Conservation (phyloP, 129 eudicot species). For the Arctium minus region DNA sequence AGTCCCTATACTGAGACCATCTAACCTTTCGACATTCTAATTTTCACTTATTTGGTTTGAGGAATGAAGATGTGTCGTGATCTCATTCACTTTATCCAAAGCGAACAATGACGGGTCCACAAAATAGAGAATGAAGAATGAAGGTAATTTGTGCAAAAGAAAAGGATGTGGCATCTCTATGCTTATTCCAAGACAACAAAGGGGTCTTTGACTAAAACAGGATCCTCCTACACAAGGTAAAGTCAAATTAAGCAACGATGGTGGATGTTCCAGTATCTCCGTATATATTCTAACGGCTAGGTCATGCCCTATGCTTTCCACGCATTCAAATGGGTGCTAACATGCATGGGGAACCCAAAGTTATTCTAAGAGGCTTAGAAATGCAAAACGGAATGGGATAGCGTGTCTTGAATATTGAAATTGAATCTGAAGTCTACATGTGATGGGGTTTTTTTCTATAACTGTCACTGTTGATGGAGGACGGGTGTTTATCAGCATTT, state of each 20-base stretch:
- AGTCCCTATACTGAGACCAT: not conserved
- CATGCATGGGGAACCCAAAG: not conserved
- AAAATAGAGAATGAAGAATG: not conserved
- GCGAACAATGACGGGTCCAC: not conserved
- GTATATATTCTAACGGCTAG: not conserved
- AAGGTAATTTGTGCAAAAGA: not conserved
- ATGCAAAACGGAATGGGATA: not conserved
- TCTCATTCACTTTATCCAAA: not conserved
- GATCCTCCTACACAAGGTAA: no score
- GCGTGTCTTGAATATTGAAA: not conserved
- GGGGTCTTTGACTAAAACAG: not conserved
- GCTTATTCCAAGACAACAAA: no score
- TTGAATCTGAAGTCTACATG: not conserved
- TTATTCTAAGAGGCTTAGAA: not conserved
- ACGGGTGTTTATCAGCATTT: no score
- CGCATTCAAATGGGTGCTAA: not conserved
- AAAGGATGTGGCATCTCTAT: no score
- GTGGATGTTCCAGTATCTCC: not conserved
- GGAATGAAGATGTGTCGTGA: not conserved
- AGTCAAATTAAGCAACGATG: not conserved
- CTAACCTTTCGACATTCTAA: not conserved
- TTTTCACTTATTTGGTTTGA: no score
- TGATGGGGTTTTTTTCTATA: no score
- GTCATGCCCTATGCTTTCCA: not conserved
- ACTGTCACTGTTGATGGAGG: no score